Evolutionary conservation across 73 alveolate species (phyloP).

Genomic region (Paramecium sexaurelia): DNA sequence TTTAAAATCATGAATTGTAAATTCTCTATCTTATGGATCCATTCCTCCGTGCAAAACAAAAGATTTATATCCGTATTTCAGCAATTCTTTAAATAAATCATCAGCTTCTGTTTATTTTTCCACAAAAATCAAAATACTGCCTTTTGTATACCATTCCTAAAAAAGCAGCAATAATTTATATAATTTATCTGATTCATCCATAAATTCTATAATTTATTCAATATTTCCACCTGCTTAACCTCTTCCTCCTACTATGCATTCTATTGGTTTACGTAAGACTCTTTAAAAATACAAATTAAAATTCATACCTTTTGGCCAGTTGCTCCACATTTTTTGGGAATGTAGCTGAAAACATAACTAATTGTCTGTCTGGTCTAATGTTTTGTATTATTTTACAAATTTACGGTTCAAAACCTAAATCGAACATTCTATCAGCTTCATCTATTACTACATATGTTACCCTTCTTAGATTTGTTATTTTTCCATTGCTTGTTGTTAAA

Average conservation of each 20-base stretch:
- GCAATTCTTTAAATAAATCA: slow-evolving; percentile 91
- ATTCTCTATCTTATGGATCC: slow-evolving; percentile 97
- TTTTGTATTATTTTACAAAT: slow-evolving; percentile 86
- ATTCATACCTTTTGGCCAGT: slow-evolving; percentile 91
- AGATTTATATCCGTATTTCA: slow-evolving; percentile 86
- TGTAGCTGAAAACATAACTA: slow-evolving; percentile 98
- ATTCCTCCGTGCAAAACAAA: slow-evolving; percentile 95
- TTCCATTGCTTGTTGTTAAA: slow-evolving; percentile 92
- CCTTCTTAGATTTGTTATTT: slow-evolving; percentile 94
- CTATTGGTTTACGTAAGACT: slow-evolving; percentile 76
- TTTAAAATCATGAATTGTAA: slow-evolving; percentile 90
- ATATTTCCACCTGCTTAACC: slow-evolving; percentile 95
- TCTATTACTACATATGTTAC: slow-evolving; percentile 97
- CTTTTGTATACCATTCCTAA: slow-evolving; percentile 84
- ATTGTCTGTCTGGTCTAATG: slow-evolving; percentile 93
- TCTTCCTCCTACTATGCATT: slow-evolving; percentile 95
- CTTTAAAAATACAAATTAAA: slow-evolving; percentile 62
- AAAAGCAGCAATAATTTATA: slow-evolving; percentile 88
- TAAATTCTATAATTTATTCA: slow-evolving; percentile 92
- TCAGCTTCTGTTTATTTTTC: slow-evolving; percentile 96
- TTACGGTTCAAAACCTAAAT: slow-evolving; percentile 99
- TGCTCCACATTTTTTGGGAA: slow-evolving; percentile 94
- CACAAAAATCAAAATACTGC: slow-evolving; percentile 94
- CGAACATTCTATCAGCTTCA: slow-evolving; percentile 99
- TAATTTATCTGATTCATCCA: slow-evolving; percentile 89